These are phyloP conservation scores for Pseudisothecium myosuroides DNA, from an alignment of 225 moss, liverwort and hornwort genomes.

Conservation along the genomic window DNA sequence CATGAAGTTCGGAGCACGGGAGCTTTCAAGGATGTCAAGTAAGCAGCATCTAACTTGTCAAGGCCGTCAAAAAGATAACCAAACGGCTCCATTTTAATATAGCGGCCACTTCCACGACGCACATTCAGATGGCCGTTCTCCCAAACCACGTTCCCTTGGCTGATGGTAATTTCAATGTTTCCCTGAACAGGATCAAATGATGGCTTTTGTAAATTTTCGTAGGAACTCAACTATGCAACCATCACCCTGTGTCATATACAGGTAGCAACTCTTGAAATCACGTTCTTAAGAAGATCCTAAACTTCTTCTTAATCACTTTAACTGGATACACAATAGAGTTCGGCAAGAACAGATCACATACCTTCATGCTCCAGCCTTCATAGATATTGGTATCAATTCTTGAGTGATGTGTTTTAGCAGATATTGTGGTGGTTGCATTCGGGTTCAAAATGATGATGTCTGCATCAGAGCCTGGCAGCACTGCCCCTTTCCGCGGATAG, in stretches of 20 bases:
- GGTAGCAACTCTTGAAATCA: background rate
- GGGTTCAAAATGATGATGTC: constrained; percentile 92
- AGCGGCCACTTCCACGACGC: constrained; percentile 62
- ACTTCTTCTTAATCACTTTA: background rate
- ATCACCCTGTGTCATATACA: background rate
- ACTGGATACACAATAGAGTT: background rate
- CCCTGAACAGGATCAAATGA: constrained; percentile 39
- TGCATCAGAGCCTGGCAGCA: constrained; percentile 81
- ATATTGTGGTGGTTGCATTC: constrained; percentile 68
- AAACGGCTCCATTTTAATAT: constrained; percentile 60
- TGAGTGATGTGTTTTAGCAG: constrained; percentile 81
- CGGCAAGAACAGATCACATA: background rate
- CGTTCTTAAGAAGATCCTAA: background rate
- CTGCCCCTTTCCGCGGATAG: constrained; percentile 86
- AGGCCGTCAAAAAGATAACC: constrained; percentile 89
- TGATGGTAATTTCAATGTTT: constrained; percentile 92
- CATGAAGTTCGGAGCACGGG: constrained; percentile 48
- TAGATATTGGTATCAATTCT: constrained; percentile 93
- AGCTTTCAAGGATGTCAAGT: constrained; percentile 46
- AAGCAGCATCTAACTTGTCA: constrained; percentile 52
- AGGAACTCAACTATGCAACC: background rate
- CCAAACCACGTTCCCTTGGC: constrained; percentile 97
- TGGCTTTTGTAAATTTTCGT: background rate
- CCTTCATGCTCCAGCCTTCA: constrained; percentile 95
- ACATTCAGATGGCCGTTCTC: constrained; percentile 62